Percentiles rank a stretch among this genome's conserved stretches.
These are phyloP conservation scores for Hibiscus tridactylites DNA, from an alignment of 345 rosid genomes.

Conservation along the genomic window DNA sequence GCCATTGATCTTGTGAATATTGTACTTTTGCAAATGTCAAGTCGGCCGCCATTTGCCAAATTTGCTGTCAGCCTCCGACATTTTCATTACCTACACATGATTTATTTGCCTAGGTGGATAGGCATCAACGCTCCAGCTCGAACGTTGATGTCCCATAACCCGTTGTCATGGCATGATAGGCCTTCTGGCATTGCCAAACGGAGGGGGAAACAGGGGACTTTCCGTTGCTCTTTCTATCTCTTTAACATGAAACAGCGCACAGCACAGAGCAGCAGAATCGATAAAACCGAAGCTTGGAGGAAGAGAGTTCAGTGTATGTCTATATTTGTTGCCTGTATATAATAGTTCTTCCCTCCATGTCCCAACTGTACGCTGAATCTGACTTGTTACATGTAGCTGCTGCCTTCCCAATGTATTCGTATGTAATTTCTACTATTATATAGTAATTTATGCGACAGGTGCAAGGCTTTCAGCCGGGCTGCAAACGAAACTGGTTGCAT, in stretches of 20 bases:
- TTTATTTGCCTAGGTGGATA: background rate
- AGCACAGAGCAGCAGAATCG: background rate
- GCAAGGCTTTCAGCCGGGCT: background rate
- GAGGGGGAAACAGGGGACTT: background rate
- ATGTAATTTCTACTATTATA: background rate
- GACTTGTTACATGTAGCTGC: background rate
- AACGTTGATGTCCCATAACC: background rate
- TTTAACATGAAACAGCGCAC: background rate
- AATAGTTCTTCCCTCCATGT: background rate
- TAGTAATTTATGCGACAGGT: background rate
- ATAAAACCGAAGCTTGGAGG: background rate
- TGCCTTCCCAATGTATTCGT: background rate
- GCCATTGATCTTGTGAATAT: slow-evolving; percentile 69
- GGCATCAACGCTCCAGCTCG: slow-evolving; percentile 2
- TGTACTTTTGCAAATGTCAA: slow-evolving; percentile 59
- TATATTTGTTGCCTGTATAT: slow-evolving; percentile 2
- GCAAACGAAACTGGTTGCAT: background rate
- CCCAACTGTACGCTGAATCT: background rate
- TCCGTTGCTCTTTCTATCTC: background rate
- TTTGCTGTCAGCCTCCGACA: slow-evolving; percentile 48
- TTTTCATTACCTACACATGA: background rate
- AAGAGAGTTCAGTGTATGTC: background rate
- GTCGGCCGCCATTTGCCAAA: slow-evolving; percentile 50
- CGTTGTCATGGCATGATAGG: background rate
- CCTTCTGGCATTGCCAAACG: background rate